These are phyloP conservation scores for Cornus suecica DNA, from an alignment of 148 eudicot genomes.

Conservation along the genomic window DNA sequence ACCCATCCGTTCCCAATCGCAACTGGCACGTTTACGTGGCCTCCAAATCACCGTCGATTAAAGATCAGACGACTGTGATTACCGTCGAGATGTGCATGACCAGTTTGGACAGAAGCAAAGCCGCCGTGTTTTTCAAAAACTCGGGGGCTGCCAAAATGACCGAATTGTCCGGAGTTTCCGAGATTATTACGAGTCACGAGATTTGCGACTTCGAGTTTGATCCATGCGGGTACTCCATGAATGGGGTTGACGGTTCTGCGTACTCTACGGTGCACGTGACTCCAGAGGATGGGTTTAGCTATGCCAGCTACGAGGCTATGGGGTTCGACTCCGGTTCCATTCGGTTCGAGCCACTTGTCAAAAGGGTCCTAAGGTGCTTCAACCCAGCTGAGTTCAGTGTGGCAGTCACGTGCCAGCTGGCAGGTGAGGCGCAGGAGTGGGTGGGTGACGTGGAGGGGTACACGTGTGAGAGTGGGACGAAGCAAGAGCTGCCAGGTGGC, in stretches of 20 bases:
- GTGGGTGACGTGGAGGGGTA: slow-evolving; percentile 20
- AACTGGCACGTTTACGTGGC: slow-evolving; percentile 48
- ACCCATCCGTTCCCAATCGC: slow-evolving; percentile 27
- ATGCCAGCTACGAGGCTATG: slow-evolving; percentile 63
- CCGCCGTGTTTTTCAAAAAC: slow-evolving; percentile 34
- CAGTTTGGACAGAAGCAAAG: slow-evolving; percentile 31
- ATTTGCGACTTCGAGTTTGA: slow-evolving; percentile 56
- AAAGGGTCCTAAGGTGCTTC: slow-evolving; percentile 40
- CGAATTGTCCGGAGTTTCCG: slow-evolving; percentile 32
- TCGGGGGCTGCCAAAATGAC: slow-evolving; percentile 34
- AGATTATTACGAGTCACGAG: slow-evolving; percentile 40
- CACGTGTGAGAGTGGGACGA: slow-evolving; percentile 15
- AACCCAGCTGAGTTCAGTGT: slow-evolving; percentile 43
- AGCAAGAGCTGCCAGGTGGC: slow-evolving; percentile 22
- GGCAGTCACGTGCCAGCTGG: slow-evolving; percentile 25
- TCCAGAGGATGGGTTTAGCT: slow-evolving; percentile 54
- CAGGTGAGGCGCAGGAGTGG: background rate
- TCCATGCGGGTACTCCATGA: slow-evolving; percentile 64
- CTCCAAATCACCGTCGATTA: background rate
- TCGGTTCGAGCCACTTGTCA: slow-evolving; percentile 22
- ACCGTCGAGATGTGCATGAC: slow-evolving; percentile 56
- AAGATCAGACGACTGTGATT: slow-evolving; percentile 9
- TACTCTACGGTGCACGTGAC: slow-evolving; percentile 56
- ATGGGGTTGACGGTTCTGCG: slow-evolving; percentile 42
- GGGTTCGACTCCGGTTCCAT: slow-evolving; percentile 33